Conservation (phyloP, 495 filamentous ascomycete species). For the Trichoderma orchidacearum region DNA sequence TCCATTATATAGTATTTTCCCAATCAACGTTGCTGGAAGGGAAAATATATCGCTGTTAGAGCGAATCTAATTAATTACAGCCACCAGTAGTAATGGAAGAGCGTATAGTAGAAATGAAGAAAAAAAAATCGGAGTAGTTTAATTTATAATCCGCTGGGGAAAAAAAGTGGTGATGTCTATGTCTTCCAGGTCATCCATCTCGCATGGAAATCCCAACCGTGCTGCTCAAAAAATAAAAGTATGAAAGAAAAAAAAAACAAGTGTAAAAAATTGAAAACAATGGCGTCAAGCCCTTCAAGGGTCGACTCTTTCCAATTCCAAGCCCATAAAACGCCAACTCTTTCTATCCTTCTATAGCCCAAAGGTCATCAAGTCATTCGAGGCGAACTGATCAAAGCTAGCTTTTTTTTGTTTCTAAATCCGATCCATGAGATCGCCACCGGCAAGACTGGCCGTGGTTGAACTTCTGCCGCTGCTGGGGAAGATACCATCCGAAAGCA, state of each 20-base stretch:
- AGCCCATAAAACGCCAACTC: constrained; percentile 1
- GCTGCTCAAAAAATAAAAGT: neutral
- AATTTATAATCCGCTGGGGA: neutral
- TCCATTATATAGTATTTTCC: too few relatives aligned
- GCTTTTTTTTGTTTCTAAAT: constrained; percentile 7
- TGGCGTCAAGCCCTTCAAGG: neutral
- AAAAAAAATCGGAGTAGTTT: neutral
- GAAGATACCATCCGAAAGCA: constrained; percentile 54
- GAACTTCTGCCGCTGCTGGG: constrained; percentile 32
- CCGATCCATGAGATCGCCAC: constrained; percentile 26
- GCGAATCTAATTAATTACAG: neutral
- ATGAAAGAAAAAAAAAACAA: neutral
- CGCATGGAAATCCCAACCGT: neutral
- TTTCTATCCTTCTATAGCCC: constrained; percentile 2
- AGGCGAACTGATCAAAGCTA: neutral
- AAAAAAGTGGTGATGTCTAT: constrained; percentile 1
- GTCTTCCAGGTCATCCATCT: neutral
- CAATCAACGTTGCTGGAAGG: too few relatives aligned
- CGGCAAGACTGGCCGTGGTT: constrained; percentile 31
- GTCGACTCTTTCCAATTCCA: neutral
- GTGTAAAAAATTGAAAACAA: neutral
- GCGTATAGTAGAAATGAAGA: neutral
- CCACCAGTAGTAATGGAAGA: neutral
- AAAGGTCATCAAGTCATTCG: constrained; percentile 2
- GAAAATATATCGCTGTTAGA: too few relatives aligned